These are phyloP conservation scores for Globisporangium nunn DNA, from an alignment of 352 stramenopile species.

Conservation along the genomic window DNA sequence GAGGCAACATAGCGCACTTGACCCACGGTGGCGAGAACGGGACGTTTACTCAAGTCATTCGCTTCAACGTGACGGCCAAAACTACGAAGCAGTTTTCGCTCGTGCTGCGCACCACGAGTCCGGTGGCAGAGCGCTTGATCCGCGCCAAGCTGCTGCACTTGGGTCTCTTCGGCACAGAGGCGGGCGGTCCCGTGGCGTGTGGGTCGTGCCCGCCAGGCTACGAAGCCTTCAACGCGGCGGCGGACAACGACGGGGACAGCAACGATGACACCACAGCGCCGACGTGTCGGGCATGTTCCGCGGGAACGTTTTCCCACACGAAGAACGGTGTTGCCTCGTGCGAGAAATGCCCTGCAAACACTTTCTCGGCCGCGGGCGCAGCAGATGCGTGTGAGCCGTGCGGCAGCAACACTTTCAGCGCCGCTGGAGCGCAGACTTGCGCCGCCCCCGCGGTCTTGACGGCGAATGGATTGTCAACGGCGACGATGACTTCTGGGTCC, in stretches of 20 bases:
- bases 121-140: conserved; percentile 33
- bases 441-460: conserved; percentile 36
- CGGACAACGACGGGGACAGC: conserved; percentile 9
- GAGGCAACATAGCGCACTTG: conserved; percentile 37
- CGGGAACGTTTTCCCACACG: conserved; percentile 36
- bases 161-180: conserved; percentile 40
- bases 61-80: conserved; percentile 37
- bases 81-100: conserved; percentile 47
- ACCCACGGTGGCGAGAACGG: conserved; percentile 61
- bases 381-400: conserved; percentile 41
- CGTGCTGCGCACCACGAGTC: conserved; percentile 46
- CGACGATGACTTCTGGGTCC: conserved; percentile 16
- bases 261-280: conserved; percentile 21
- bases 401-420: conserved; percentile 61
- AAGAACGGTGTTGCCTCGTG: conserved; percentile 37
- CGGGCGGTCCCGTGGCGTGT: conserved; percentile 47
- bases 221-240: conserved; percentile 20
- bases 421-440: conserved; percentile 27
- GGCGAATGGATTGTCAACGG: conserved; percentile 22
- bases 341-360: conserved; percentile 46
- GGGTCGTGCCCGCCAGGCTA: conserved; percentile 45
- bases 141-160: conserved; percentile 45
- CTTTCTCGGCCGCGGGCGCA: conserved; percentile 45
- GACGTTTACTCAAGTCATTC: conserved; percentile 47
- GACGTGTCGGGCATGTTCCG: conserved; percentile 49